Conservation (phyloP, 2,329 filamentous ascomycete species). For the Colletotrichum simmondsii region DNA sequence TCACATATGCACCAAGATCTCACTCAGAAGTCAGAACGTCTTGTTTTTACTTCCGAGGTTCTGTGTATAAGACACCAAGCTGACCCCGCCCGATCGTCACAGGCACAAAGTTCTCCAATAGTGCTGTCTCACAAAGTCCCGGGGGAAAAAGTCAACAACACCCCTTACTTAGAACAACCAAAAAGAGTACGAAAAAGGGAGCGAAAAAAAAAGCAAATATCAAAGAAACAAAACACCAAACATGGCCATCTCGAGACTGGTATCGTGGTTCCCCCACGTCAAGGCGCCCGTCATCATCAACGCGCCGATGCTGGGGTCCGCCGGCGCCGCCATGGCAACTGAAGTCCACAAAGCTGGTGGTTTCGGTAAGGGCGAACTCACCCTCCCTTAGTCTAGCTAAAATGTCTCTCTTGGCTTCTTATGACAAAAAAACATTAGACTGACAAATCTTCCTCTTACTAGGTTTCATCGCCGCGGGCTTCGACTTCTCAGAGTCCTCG, state of each 20-base stretch:
- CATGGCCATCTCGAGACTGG: conserved; percentile 25
- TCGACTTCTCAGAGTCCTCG: conserved; percentile 44
- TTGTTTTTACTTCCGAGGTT: background rate
- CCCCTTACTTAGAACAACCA: background rate
- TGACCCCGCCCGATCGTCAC: background rate
- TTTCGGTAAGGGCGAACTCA: conserved; percentile 42
- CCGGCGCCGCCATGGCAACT: conserved; percentile 45
- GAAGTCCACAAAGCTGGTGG: conserved; percentile 52
- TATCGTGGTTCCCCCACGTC: conserved; percentile 30
- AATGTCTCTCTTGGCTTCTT: background rate
- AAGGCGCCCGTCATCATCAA: conserved; percentile 39
- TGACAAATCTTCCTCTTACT: background rate
- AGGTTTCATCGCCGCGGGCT: conserved; percentile 48
- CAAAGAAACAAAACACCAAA: background rate
- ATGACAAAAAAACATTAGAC: too few relatives aligned
- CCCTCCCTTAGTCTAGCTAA: background rate
- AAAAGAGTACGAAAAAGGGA: background rate
- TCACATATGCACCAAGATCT: background rate
- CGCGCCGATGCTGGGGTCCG: conserved; percentile 49
- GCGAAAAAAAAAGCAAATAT: background rate
- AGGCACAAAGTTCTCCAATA: background rate
- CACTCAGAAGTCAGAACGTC: background rate
- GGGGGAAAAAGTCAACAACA: background rate
- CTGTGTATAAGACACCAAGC: background rate
- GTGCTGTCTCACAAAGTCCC: conserved; percentile 2